These are phyloP conservation scores for Eucommia ulmoides DNA, from an alignment of 257 asterid genomes.

Conservation along the genomic window DNA sequence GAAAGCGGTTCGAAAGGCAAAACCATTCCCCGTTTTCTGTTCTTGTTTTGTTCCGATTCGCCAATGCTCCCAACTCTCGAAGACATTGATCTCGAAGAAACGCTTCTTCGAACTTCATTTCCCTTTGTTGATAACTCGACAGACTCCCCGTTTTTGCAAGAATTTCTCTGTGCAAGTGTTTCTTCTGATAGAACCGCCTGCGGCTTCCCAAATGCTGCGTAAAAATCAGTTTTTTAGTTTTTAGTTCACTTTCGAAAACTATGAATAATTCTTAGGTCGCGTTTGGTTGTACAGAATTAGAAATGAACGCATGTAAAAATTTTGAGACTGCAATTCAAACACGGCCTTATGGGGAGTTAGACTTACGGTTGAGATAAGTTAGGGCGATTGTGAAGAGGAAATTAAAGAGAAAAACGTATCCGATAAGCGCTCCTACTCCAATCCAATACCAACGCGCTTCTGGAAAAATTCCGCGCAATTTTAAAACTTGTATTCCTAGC, in stretches of 20 bases:
- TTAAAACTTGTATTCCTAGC: conserved; percentile 21
- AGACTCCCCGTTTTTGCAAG: conserved; percentile 24
- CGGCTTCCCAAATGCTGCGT: conserved; percentile 66
- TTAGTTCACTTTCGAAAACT: too few relatives aligned
- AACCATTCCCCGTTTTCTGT: conserved; percentile 66
- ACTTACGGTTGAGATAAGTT: conserved; percentile 60
- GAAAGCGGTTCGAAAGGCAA: conserved; percentile 74
- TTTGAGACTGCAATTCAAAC: too few relatives aligned
- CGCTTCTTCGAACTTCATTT: conserved; percentile 20
- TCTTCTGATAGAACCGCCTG: conserved; percentile 52
- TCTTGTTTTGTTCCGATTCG: conserved; percentile 24
- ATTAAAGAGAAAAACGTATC: conserved; percentile 20
- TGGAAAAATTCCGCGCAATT: conserved; percentile 23
- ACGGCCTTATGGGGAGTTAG: too few relatives aligned
- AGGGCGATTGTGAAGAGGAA: conserved; percentile 21
- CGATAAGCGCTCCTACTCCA: conserved; percentile 33
- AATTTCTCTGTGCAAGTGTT: conserved; percentile 31
- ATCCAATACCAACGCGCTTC: conserved; percentile 40
- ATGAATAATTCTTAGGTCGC: too few relatives aligned
- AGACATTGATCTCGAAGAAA: conserved; percentile 32
- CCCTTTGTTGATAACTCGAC: conserved; percentile 18
- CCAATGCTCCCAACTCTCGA: conserved; percentile 31
- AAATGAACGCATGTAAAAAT: too few relatives aligned
- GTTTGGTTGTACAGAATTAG: too few relatives aligned
- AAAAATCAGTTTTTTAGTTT: background rate